Base-by-base conservation (phyloP, 2,329 filamentous ascomycete genomes). In the Aspergillus ochraceus region DNA sequence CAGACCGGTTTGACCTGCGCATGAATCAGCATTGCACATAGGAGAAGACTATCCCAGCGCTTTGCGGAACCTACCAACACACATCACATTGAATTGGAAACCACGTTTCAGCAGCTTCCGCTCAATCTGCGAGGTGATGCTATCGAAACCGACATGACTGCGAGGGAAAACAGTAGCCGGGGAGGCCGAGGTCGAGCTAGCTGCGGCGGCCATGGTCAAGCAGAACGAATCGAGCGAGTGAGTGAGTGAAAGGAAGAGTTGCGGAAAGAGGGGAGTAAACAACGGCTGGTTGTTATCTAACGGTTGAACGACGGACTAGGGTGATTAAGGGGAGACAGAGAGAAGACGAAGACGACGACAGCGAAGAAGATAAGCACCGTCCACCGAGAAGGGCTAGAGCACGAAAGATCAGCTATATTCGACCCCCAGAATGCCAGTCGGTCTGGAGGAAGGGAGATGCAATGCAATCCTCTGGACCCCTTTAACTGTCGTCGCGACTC, bases 1-100 rank as follows among this genome's bases (percentile, higher is more conserved):
- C 72, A 99, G 88, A 79, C 95, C 95, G 64, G 95, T 99, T 84
- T 99, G 95, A 75, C 95, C 95, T 98, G 76, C 59, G 63, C 53
- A 62, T 60, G n/a, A n/a, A 46, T 54, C 52, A 64, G 45, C 22
- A 32, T 47, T 49, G 46, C 32, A 39, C 12, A 9, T 42, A 45
- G 17, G 26, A 22, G 20, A 20, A 49, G 42, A 32, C 5, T 26
- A 49, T 24, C 24, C 32, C 4, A 51, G 26, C 39, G 24, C 20
- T 45, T 45, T 53, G 47, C 46, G 24, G 47, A 64, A 89, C 94
- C 79, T 85, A 98, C 95, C 95, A 79, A 98, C 95, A 79, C 93
- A 97, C 80, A 98, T 98, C 76, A 98, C 90, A 79, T 99, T 99
- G 88, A 99, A 99, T 82, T 99, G 95, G 82, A 99, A 99, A 73